phyloP scores from a whole-genome alignment of 176 grass and related monocot genomes.

The Musa acuminata region DNA sequence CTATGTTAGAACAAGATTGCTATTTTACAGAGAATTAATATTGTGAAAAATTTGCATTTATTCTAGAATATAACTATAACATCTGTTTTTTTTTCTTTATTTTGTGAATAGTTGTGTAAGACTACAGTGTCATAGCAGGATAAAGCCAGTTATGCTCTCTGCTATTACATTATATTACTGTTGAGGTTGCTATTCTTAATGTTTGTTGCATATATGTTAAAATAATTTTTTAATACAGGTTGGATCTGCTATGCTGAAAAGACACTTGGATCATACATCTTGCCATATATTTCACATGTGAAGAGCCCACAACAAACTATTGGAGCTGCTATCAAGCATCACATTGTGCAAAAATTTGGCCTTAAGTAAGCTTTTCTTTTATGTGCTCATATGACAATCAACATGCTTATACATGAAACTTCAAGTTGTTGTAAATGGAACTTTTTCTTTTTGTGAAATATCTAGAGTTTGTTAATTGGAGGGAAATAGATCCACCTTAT shows the following conservation, averaged over 20 bases:
- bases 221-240: conserved; percentile 31
- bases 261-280: conserved; percentile 89
- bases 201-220: not conserved
- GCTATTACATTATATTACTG: not conserved
- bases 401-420: not conserved
- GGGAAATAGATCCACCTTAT: no score
- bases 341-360: conserved; percentile 60
- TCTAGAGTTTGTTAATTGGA: not conserved
- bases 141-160: not conserved
- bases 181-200: not conserved
- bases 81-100: not conserved
- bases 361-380: conserved; percentile 44
- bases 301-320: conserved; percentile 95
- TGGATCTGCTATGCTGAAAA: conserved; percentile 99
- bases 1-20: no score
- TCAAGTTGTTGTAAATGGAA: not conserved
- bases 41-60: no score
- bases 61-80: no score
- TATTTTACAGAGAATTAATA: no score
- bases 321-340: conserved; percentile 80
- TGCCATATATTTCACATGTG: conserved; percentile 90
- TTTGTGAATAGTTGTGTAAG: not conserved
- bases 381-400: not conserved
- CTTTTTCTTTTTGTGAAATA: not conserved
- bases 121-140: not conserved